Evolutionary conservation across 1,284 basidiomycete species (phyloP).

Genomic region (Leccinum ponderosum): DNA sequence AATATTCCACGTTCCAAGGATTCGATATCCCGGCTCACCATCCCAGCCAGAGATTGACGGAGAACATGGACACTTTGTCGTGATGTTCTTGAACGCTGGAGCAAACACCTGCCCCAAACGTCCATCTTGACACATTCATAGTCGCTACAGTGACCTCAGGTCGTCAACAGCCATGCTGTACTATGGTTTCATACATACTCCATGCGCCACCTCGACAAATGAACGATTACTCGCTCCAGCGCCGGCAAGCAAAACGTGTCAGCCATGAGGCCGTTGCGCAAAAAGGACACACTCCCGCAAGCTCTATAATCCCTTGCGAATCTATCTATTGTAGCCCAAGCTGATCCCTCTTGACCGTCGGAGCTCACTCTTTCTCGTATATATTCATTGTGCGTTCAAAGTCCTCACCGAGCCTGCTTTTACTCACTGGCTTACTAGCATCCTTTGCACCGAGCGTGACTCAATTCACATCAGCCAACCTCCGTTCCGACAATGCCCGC

Average conservation of each 20-base stretch:
- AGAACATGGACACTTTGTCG: not conserved
- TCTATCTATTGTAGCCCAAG: slow-evolving; percentile 17
- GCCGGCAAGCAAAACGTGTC: slow-evolving; percentile 36
- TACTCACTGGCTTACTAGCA: slow-evolving; percentile 9
- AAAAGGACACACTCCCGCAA: slow-evolving; percentile 16
- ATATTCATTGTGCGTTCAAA: slow-evolving; percentile 25
- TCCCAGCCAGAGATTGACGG: not conserved
- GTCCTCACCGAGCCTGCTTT: slow-evolving; percentile 7
- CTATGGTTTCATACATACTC: slow-evolving; percentile 10
- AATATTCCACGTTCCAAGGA: slow-evolving; percentile 1
- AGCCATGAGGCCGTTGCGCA: slow-evolving; percentile 31
- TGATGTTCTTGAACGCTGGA: not conserved
- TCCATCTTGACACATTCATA: not conserved
- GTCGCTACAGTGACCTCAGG: not conserved
- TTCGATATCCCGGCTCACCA: not conserved
- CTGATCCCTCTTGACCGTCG: slow-evolving; percentile 24
- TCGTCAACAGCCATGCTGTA: slow-evolving; percentile 3
- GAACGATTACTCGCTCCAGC: slow-evolving; percentile 28
- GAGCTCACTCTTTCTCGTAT: slow-evolving; percentile 28
- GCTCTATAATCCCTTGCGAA: slow-evolving; percentile 28
- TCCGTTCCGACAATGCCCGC: slow-evolving; percentile 30
- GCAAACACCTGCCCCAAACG: not conserved
- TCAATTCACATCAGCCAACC: slow-evolving; percentile 7
- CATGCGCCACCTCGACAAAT: slow-evolving; percentile 22
- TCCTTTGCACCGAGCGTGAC: slow-evolving; percentile 8